Evolutionary conservation across 2,329 filamentous ascomycete species (phyloP), one percentile per base, ranked within the genome.

Genomic region (Botryotinia narcissicola): DNA sequence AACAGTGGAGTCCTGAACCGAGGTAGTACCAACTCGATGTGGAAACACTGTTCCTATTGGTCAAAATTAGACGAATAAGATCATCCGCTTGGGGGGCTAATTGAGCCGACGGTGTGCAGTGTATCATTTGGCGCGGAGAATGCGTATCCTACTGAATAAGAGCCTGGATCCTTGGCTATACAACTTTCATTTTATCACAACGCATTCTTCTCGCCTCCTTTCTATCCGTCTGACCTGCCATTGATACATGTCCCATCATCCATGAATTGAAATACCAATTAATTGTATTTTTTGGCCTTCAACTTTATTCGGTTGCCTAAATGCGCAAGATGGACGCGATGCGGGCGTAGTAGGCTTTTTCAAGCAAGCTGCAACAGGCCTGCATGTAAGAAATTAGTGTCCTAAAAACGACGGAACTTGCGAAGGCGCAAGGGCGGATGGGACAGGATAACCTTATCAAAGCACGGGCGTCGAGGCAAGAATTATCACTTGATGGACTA

Each of bases 111-210:
- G 35, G 35, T 68, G 32, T 54, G 40, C 32, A 67, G 32, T 54
- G 63, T 67, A 25, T 68, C 64, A 68, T 68, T 68, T 68, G 64
- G 64, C 64, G 64, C 46, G 64, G 35, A 68, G 44, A 67, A 29
- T 37, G 64, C 51, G 44, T 35, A 40, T 51, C 25, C 32, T 25
- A 46, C 46, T 54, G 48, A 48, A 54, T 35, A n/a, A 54, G 29
- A 54, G 64, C 44, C 22, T 37, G 35, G 46, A 51, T 37, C 32
- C 64, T 54, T 54, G 64, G 64, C 64, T 18, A 51, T 40, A 51
- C 37, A 29, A 51, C 37, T 42, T 44, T 42, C 40, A 29, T 44
- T 44, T 29, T 29, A 62, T 62, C 25, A n/a, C 22, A n/a, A 16
- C 37, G 60, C 60, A 62, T 25, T 25, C 25, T 18, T 62, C 60